phyloP scores from a whole-genome alignment of 1,284 basidiomycete genomes.

The Ustilago xerochloae region DNA sequence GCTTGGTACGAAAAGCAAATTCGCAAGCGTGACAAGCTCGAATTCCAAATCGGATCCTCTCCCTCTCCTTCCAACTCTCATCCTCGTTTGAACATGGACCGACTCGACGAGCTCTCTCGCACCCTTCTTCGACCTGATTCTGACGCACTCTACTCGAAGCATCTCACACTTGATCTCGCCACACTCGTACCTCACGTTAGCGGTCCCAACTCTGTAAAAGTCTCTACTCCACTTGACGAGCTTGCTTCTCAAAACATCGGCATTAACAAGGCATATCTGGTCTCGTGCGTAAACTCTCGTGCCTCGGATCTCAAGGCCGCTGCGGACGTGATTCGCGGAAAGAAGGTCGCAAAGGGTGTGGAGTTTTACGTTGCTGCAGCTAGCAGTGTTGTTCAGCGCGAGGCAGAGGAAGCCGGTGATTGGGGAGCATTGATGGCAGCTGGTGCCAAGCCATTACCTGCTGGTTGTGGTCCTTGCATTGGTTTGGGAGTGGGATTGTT shows the following conservation, averaged over 20 bases:
- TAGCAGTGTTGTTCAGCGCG: constrained; percentile 87
- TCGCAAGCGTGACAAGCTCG: constrained; percentile 80
- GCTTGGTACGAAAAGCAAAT: constrained; percentile 88
- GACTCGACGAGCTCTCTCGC: constrained; percentile 75
- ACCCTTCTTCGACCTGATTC: constrained; percentile 79
- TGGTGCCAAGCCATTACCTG: constrained; percentile 90
- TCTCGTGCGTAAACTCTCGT: constrained; percentile 97
- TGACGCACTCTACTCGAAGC: constrained; percentile 85
- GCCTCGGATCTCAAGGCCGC: constrained; percentile 93
- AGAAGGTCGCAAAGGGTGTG: constrained; percentile 84
- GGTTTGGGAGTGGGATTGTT: constrained; percentile 91
- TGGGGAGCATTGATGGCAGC: constrained; percentile 87
- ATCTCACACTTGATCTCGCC: constrained; percentile 90
- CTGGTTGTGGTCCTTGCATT: constrained; percentile 98
- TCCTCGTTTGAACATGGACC: constrained; percentile 82
- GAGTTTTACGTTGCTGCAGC: constrained; percentile 98
- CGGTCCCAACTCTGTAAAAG: constrained; percentile 96
- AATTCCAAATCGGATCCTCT: constrained; percentile 74
- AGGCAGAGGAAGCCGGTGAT: constrained; percentile 85
- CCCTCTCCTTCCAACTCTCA: constrained; percentile 75
- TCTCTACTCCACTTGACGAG: constrained; percentile 87
- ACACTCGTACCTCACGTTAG: constrained; percentile 95
- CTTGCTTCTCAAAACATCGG: constrained; percentile 80
- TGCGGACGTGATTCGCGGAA: constrained; percentile 85
- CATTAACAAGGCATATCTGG: constrained; percentile 98